phyloP scores from a whole-genome alignment of 306 rosid genomes.

The Rosa multiflora region DNA sequence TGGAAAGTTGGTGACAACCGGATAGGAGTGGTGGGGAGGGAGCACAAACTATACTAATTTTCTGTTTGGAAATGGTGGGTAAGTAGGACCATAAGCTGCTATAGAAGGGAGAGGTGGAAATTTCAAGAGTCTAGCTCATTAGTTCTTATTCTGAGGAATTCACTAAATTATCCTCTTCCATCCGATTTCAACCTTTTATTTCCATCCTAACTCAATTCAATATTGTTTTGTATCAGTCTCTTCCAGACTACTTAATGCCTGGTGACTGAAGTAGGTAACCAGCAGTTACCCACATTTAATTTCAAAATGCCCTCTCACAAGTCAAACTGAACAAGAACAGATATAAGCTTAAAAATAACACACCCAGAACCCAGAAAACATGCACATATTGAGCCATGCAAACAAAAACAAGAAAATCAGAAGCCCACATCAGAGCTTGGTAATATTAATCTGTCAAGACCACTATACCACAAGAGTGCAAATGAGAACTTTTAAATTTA shows the following conservation, averaged over 20 bases:
- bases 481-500: background rate
- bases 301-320: background rate
- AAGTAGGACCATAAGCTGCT: background rate
- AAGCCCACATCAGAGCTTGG: background rate
- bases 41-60: background rate
- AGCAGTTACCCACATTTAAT: background rate
- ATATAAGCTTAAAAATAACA: background rate
- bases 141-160: background rate
- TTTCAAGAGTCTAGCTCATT: background rate
- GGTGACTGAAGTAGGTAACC: background rate
- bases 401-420: background rate
- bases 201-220: background rate
- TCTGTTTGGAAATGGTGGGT: too few species aligned
- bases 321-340: background rate
- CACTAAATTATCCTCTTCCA: background rate
- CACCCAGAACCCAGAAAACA: background rate
- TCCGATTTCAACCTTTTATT: background rate
- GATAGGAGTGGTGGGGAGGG: background rate
- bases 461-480: background rate
- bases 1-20: background rate
- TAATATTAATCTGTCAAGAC: background rate
- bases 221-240: background rate
- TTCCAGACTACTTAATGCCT: background rate
- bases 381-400: background rate
- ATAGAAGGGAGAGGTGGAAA: too few species aligned